Conservation (phyloP, 1,139 yeast species). For the Fermentozyma sake region DNA sequence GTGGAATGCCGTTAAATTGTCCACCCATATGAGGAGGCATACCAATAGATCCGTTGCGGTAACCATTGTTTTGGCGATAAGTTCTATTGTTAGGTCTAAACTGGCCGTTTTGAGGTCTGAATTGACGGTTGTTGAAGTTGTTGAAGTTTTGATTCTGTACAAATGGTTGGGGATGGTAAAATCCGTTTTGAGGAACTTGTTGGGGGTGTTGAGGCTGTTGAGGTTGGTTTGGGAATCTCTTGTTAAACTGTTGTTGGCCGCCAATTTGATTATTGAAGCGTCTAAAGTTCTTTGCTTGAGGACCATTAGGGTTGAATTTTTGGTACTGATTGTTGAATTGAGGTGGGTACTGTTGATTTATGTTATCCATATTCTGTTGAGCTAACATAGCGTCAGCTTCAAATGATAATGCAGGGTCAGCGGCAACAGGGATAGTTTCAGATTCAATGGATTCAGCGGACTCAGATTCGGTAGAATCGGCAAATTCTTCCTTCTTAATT, state of each 20-base stretch:
- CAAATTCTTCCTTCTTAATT: conserved; percentile 8
- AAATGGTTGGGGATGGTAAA: conserved; percentile 25
- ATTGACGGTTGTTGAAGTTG: conserved; percentile 16
- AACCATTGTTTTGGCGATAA: conserved; percentile 10
- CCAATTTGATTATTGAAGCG: conserved; percentile 12
- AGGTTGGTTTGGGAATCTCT: conserved; percentile 16
- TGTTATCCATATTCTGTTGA: conserved; percentile 4
- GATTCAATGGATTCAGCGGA: conserved; percentile 2
- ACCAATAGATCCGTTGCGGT: conserved; percentile 16
- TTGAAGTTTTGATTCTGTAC: conserved; percentile 19
- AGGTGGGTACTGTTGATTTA: conserved; percentile 5
- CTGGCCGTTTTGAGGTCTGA: conserved; percentile 18
- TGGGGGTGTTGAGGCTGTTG: conserved; percentile 15
- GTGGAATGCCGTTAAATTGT: conserved; percentile 1
- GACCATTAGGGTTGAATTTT: conserved; percentile 8
- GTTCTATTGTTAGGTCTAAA: conserved; percentile 18
- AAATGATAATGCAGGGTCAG: conserved; percentile 1
- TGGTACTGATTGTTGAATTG: conserved; percentile 11
- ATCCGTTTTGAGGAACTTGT: conserved; percentile 16
- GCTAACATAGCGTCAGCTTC: not conserved
- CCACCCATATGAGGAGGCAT: conserved; percentile 5
- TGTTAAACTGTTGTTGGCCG: conserved; percentile 15
- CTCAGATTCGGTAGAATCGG: conserved; percentile 1
- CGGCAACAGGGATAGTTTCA: conserved; percentile 1
- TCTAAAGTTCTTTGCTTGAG: conserved; percentile 18